Evolutionary conservation across 1,139 yeast species (phyloP).

Genomic region (Taphrina flavorubra): DNA sequence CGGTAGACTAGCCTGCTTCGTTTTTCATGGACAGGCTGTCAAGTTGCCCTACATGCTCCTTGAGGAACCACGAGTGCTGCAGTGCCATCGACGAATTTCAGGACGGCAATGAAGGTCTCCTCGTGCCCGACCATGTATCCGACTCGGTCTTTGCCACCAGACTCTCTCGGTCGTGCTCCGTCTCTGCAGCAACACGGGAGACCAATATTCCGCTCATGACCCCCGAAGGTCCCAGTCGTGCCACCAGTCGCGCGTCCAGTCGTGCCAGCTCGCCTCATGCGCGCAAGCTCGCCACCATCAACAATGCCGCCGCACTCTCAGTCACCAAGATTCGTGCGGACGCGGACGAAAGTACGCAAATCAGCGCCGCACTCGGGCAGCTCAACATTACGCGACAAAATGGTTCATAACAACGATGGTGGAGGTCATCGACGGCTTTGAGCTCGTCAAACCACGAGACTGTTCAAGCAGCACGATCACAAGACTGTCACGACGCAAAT

Average conservation of each 20-base stretch:
- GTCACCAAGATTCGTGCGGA: slow-evolving; percentile 11
- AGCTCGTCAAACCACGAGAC: too few species aligned
- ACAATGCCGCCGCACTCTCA: background rate
- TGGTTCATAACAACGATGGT: too few species aligned
- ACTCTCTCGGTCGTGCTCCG: background rate
- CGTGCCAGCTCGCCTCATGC: slow-evolving; percentile 18
- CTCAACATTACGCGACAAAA: background rate
- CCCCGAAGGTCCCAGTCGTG: slow-evolving; percentile 13
- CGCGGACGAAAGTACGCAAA: background rate
- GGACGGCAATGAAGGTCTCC: slow-evolving; percentile 38
- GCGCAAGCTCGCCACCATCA: slow-evolving; percentile 2
- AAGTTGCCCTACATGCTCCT: slow-evolving; percentile 1
- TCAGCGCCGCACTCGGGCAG: background rate
- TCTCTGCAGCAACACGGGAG: slow-evolving; percentile 2
- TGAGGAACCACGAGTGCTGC: slow-evolving; percentile 7
- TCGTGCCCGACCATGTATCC: slow-evolving; percentile 30
- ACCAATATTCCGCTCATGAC: slow-evolving; percentile 23
- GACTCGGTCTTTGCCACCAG: slow-evolving; percentile 14
- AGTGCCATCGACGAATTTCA: slow-evolving; percentile 36
- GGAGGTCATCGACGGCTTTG: background rate
- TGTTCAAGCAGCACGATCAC: too few species aligned
- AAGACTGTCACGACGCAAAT: too few species aligned
- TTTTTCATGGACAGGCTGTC: background rate
- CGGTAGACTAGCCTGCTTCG: too few species aligned
- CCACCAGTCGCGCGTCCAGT: slow-evolving; percentile 16